Evolutionary conservation across 495 filamentous ascomycete genomes (phyloP), one percentile per base, ranked within the genome.

Genomic region (Tuber melanosporum): DNA sequence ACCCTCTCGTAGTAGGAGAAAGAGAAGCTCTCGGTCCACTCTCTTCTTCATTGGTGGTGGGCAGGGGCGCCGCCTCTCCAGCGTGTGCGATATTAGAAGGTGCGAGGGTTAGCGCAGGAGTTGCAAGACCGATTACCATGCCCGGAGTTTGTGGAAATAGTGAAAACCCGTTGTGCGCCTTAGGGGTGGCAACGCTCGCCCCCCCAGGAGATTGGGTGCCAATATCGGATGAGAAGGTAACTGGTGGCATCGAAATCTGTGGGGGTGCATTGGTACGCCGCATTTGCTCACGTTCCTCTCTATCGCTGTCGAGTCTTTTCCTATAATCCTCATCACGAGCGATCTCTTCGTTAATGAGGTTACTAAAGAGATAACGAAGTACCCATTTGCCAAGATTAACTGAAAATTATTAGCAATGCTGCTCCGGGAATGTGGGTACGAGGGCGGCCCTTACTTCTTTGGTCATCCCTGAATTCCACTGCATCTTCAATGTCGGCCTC

Each of bases 331-430:
- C 89, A 82, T 99, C 95, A 47, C 93, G 90, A 74, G 88, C 88
- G 78, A 96, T 91, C 84, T 98, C 92, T 84, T 97, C 93, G 76
- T 95, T 92, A 69, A 98, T 93, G 66, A 99, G 87, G 57, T 91
- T 92, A 39, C 90, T 90, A 84, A 99, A 99, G 2, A 99, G 88
- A 85, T 97, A 97, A 71, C 95, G 90, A 70, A 99, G 87, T 73
- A 98, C 89, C 95, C 95, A 99, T 87, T 97, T 97, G 6, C 95
- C 95, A 73, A 98, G 90, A 84, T 97, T 98, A 82, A 99, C 94
- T 97, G 62, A 20, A 73, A 72, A 19, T 20, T 70, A 3, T 77
- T 26, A 46, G 45, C 69, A 15, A 69, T 41, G 26, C 62, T 69
- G 20, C 26, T 46, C 20, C 32, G 15, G 46, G 49, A 39, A 62